Evolutionary conservation across 805 yeast genomes (phyloP).

Genomic region (Schwanniomyces pseudopolymorphus): DNA sequence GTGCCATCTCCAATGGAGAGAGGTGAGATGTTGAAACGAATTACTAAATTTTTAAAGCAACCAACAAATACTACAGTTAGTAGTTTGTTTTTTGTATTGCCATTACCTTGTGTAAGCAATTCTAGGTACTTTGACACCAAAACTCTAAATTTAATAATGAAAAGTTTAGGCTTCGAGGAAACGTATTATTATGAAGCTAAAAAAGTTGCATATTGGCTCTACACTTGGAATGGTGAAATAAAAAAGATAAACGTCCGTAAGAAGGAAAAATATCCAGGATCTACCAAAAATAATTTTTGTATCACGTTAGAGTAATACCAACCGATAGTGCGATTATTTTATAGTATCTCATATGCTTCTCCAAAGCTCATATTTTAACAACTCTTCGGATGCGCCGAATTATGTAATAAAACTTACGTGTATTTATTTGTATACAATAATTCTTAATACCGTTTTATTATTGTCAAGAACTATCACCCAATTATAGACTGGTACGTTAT

Average conservation of each 20-base stretch:
- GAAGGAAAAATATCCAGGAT: slow-evolving; percentile 55
- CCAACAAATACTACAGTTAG: slow-evolving; percentile 27
- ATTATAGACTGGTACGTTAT: neutral
- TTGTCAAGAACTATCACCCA: neutral
- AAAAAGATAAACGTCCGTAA: slow-evolving; percentile 31
- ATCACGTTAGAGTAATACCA: slow-evolving; percentile 12
- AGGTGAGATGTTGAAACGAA: slow-evolving; percentile 73
- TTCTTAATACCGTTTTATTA: neutral
- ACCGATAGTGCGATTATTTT: neutral
- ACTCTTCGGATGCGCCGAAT: neutral
- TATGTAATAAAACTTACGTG: neutral
- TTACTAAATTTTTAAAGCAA: slow-evolving; percentile 53
- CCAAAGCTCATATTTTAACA: neutral
- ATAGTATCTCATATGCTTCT: neutral
- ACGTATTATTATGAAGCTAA: slow-evolving; percentile 55
- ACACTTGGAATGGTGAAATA: slow-evolving; percentile 43
- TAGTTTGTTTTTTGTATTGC: slow-evolving; percentile 74
- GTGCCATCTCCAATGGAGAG: slow-evolving; percentile 71
- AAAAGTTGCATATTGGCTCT: slow-evolving; percentile 75
- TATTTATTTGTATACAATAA: neutral
- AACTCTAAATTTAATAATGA: slow-evolving; percentile 46
- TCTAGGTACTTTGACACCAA: slow-evolving; percentile 70
- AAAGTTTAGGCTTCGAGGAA: slow-evolving; percentile 56
- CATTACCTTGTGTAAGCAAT: slow-evolving; percentile 81
- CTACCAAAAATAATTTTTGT: slow-evolving; percentile 68